A percentile compares a stretch with the other conserved stretches of the same genome.
phyloP scores from a whole-genome alignment of 2,329 filamentous ascomycete genomes.

The Diaporthe batatas region DNA sequence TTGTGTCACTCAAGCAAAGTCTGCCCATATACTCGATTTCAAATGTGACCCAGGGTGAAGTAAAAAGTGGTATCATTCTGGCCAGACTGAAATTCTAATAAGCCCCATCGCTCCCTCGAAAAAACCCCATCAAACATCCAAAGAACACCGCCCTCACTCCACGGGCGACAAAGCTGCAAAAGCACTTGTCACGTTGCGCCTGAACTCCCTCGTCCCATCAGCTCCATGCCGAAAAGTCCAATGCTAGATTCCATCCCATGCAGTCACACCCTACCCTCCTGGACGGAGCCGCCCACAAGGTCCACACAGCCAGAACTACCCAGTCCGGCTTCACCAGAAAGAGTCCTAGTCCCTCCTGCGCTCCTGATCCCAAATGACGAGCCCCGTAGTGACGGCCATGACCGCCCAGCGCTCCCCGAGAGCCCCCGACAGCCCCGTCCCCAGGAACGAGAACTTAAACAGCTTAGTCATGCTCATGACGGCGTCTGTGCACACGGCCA shows the following conservation, averaged over 20 bases:
- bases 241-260: neutral
- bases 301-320: neutral
- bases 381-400: constrained; percentile 57
- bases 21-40: neutral
- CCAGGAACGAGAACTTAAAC: constrained; percentile 57
- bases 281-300: neutral
- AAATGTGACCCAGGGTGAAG: neutral
- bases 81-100: neutral
- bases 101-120: neutral
- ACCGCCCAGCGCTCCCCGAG: constrained; percentile 59
- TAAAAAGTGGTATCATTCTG: constrained; percentile 24
- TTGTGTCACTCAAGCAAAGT: too few species aligned
- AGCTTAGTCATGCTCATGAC: constrained; percentile 51
- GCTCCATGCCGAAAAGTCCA: neutral
- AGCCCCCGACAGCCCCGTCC: constrained; percentile 54
- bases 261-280: neutral
- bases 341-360: constrained; percentile 1
- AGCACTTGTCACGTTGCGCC: neutral
- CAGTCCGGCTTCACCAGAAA: neutral
- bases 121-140: neutral
- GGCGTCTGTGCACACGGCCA: constrained; percentile 54
- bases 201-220: neutral
- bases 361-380: constrained; percentile 54
- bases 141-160: too few species aligned
- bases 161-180: neutral